phyloP scores from a whole-genome alignment of 768 basidiomycete species.

The Chalciporus sphaerocephalus region DNA sequence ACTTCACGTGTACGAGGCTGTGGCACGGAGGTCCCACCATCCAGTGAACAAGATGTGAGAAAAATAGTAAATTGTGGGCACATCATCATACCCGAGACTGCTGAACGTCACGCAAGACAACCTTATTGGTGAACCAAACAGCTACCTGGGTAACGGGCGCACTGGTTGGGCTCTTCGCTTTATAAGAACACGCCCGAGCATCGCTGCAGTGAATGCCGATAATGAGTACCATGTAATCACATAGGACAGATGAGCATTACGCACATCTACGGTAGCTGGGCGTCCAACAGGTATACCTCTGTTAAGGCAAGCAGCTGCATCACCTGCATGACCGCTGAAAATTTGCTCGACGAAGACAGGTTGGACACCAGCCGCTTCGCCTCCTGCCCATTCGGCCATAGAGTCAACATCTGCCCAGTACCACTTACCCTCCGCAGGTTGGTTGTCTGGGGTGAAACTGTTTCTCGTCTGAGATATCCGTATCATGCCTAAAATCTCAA shows the following conservation, averaged over 20 bases:
- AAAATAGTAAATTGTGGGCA: conserved; percentile 2
- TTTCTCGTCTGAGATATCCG: conserved; percentile 71
- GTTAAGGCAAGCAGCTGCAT: conserved; percentile 51
- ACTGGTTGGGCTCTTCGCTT: conserved; percentile 49
- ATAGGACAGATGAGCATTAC: conserved; percentile 94
- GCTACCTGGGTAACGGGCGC: conserved; percentile 54
- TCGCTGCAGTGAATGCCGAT: conserved; percentile 76
- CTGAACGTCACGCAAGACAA: background rate
- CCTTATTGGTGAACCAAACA: background rate
- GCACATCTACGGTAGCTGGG: conserved; percentile 74
- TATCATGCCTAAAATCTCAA: conserved; percentile 83
- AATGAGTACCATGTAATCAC: conserved; percentile 95
- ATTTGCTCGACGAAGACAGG: conserved; percentile 89
- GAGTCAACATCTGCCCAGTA: conserved; percentile 84
- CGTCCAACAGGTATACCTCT: conserved; percentile 86
- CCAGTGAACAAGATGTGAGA: background rate
- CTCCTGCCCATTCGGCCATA: conserved; percentile 77
- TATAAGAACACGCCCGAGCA: conserved; percentile 68
- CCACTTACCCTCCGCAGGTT: conserved; percentile 76
- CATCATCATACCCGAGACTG: background rate
- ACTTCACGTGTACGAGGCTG: conserved; percentile 6
- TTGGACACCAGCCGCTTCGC: conserved; percentile 66
- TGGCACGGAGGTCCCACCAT: background rate
- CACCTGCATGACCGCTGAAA: conserved; percentile 84
- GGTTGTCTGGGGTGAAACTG: conserved; percentile 85